phyloP scores from a whole-genome alignment of 2,329 filamentous ascomycete genomes.

The Colletotrichum salicis region DNA sequence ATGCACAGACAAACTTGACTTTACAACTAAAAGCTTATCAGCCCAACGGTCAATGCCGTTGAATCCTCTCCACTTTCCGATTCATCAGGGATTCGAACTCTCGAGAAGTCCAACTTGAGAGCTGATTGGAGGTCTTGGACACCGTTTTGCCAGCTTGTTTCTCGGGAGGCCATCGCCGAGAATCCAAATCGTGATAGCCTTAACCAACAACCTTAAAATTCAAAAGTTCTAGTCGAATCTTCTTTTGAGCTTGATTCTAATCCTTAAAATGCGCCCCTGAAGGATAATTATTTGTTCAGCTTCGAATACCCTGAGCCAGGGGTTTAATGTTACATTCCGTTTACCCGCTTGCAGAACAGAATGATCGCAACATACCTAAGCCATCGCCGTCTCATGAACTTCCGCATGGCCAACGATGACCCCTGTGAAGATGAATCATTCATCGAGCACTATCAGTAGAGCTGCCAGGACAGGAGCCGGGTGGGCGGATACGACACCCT shows the following conservation, averaged over 20 bases:
- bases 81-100: neutral
- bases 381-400: neutral
- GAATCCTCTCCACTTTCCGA: neutral
- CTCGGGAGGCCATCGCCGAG: conserved; percentile 8
- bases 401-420: neutral
- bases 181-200: conserved; percentile 10
- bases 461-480: neutral
- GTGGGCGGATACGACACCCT: neutral
- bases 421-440: neutral
- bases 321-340: neutral
- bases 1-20: conserved; percentile 6
- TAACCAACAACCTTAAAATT: conserved; percentile 5
- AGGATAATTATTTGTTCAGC: neutral
- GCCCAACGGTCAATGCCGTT: neutral
- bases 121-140: conserved; percentile 6
- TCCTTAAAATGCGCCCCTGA: neutral
- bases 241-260: neutral
- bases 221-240: neutral
- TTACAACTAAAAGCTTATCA: neutral
- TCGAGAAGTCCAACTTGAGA: neutral
- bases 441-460: neutral
- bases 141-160: neutral
- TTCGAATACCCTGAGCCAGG: neutral
- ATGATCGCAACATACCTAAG: neutral
- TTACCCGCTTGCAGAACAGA: neutral